Conservation (phyloP, 257 asterid species). For the Solanum lycopersicoides region DNA sequence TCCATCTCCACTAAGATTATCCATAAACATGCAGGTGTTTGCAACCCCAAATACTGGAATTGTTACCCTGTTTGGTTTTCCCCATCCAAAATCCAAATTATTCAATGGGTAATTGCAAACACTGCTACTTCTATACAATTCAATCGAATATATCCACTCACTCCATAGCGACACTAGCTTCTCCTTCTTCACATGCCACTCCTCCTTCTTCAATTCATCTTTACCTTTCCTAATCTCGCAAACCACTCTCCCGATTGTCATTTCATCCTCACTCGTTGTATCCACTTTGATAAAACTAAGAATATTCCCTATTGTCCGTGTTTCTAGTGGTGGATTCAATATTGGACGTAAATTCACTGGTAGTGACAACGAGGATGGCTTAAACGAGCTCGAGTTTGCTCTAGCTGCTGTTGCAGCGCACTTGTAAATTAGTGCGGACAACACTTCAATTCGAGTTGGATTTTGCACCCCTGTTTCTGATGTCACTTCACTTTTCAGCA, state of each 20-base stretch:
- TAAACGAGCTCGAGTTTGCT: background rate
- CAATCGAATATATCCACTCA: background rate
- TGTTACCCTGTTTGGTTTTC: background rate
- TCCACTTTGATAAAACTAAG: background rate
- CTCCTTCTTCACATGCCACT: background rate
- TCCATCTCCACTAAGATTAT: background rate
- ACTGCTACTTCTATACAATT: background rate
- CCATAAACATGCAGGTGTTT: background rate
- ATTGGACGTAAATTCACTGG: background rate
- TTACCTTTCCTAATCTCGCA: background rate
- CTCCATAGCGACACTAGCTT: background rate
- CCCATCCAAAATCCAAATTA: background rate
- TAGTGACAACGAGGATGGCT: background rate
- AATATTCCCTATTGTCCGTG: background rate
- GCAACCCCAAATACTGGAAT: background rate
- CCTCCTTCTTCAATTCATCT: background rate
- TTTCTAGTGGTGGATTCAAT: background rate
- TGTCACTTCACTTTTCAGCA: background rate
- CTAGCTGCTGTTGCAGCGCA: background rate
- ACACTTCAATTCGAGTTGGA: slow-evolving; percentile 1
- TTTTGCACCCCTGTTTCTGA: background rate
- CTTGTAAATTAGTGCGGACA: background rate
- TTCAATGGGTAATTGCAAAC: background rate
- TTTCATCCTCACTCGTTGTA: background rate
- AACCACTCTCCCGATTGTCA: background rate